Base-by-base conservation (phyloP, 108 stramenopile species). In the Cyclostephanos invisitatus region DNA sequence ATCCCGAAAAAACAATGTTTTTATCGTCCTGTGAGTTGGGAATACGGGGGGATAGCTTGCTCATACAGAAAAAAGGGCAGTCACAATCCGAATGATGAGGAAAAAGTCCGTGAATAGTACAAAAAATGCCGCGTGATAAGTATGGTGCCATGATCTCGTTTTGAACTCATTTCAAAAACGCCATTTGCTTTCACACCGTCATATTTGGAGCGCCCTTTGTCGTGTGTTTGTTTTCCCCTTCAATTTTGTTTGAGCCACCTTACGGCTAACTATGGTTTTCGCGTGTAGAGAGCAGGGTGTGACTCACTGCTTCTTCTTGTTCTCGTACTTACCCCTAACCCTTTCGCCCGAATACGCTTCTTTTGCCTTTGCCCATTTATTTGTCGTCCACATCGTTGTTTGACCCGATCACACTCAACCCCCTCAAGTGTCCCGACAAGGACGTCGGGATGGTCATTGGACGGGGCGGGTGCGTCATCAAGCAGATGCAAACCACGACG, bases 391-490 rank as follows among this genome's bases (percentile, higher is more conserved):
- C 35, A 49, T 38, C 28, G 24, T 51, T 58, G 0, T 62, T n/a
- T 22, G 5, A n/a, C 7, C 36, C 44, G 11, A 15, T 15, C 44
- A 3, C 7, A 40, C 36, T 28, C 18, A 0, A 51, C 58, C 29
- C 8, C 48, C 24, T 53, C 15, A 32, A 84, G 83, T 86, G 87
- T 59, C 91, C 91, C 14, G 88, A 92, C 68, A 78, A 83, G 72
- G 95, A 96, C 74, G 92, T 96, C 10, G 95, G 95, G 0, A 83
- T 96, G 85, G 87, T 90, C 67, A 96, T 96, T 51, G 95, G 95
- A 15, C 77, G 91, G 27, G 79, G 78, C 56, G 95, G 95, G 9
- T 92, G 89, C 68, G 90, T 92, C 69, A 96, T 96, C 73, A 81
- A 83, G 61, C 87, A 93, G 67, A 87, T 96, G 86, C 95, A 96